Percentiles rank a stretch among this genome's conserved stretches.
Evolutionary conservation across 805 yeast species (phyloP).

Genomic region (Saturnispora dispora): DNA sequence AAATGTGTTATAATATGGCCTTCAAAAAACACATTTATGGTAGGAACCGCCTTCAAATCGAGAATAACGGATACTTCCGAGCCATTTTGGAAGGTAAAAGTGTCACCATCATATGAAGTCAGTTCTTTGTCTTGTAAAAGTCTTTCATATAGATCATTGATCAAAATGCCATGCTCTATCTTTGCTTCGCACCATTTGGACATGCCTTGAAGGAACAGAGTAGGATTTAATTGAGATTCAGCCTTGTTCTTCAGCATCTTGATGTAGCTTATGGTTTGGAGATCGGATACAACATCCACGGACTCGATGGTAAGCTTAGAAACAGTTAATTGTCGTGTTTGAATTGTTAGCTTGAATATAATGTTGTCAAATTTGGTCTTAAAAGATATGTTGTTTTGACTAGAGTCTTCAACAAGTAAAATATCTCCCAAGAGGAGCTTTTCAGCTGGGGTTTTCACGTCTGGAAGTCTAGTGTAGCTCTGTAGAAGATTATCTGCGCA

Average conservation of each 20-base stretch:
- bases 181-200: neutral
- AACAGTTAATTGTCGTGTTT: neutral
- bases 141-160: neutral
- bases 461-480: neutral
- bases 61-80: neutral
- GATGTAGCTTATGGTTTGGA: neutral
- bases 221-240: neutral
- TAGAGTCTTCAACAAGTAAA: neutral
- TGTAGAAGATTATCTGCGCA: neutral
- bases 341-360: neutral
- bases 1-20: neutral
- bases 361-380: neutral
- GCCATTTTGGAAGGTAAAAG: neutral
- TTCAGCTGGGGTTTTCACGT: neutral
- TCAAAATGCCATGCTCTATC: neutral
- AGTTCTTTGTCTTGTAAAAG: neutral
- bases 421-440: neutral
- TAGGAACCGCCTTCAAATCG: neutral
- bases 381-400: neutral
- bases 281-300: neutral
- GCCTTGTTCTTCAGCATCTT: neutral
- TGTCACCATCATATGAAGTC: neutral
- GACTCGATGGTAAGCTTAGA: neutral
- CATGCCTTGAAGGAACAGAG: neutral
- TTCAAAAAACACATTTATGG: neutral